Conservation (phyloP, 805 yeast species). For the Saccharomycopsis synnaedendra region DNA sequence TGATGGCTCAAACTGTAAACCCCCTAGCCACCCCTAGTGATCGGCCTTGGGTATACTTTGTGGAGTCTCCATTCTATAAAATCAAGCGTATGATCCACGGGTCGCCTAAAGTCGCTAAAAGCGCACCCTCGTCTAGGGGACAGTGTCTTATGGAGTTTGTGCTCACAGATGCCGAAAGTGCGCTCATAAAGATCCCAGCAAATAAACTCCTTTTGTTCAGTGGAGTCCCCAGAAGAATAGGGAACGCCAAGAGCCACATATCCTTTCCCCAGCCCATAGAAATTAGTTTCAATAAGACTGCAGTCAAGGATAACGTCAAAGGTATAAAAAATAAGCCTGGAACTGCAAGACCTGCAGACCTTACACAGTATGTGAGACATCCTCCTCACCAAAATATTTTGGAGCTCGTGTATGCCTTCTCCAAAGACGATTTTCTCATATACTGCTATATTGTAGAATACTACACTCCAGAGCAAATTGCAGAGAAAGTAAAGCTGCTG, state of each 20-base stretch:
- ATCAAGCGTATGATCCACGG: constrained; percentile 35
- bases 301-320: constrained; percentile 42
- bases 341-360: constrained; percentile 71
- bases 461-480: constrained; percentile 29
- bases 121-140: constrained; percentile 34
- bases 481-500: constrained; percentile 26
- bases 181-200: constrained; percentile 23
- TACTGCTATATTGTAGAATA: constrained; percentile 50
- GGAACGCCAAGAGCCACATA: constrained; percentile 26
- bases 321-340: constrained; percentile 74
- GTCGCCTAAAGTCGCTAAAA: constrained; percentile 33
- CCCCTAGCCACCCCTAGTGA: neutral
- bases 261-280: constrained; percentile 69
- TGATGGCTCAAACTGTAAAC: neutral
- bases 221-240: constrained; percentile 29
- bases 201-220: constrained; percentile 38
- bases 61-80: constrained; percentile 44
- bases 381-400: constrained; percentile 29
- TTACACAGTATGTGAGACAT: constrained; percentile 39
- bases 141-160: constrained; percentile 31
- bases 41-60: constrained; percentile 36
- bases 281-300: constrained; percentile 43
- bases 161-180: constrained; percentile 32
- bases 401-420: constrained; percentile 47
- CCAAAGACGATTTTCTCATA: constrained; percentile 37